Base-by-base conservation (phyloP, 176 grass and related monocot species). In the Avena atlantica region DNA sequence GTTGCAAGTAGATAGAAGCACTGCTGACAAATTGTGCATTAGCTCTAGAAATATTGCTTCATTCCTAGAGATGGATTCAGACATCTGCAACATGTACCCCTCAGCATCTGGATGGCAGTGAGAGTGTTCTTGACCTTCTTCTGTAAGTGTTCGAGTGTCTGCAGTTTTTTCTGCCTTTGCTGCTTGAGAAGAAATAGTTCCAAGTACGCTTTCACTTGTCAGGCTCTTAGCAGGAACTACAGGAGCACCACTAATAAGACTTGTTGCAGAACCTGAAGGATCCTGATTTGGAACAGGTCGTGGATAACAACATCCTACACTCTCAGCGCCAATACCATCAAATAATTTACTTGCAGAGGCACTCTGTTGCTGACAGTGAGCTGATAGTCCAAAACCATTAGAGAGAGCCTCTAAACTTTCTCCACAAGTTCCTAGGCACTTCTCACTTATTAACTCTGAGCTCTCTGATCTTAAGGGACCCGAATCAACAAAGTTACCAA, bases 11-110 rank as follows among this genome's bases (percentile, higher is more conserved):
- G 87, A 91, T 52, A 89, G 50, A 81, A 96, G 91, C 76, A 40
- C 53, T 74, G 65, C 83, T 8, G 87, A 91, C 21, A 93, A 85
- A 84, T 88, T 85, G 74, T 96, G 87, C 85, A 96, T 83, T 71
- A 86, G 80, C 72, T 88, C 90, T 52, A 93, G 56, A 78, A 93
- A 68, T 53, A 73, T 60, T 55, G 59, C 68, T 62, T 29, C 74
- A 25, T 59, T 75, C 20, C 53, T 89, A 69, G 59, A 84, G 58
- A 68, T 76, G 12, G 84, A 74, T 21, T 81, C 76, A 9, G 87
- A 83, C 27, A 61, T 75, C 70, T 86, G 76, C 76, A 76, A 79
- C 74, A 64, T 84, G 16, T 75, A 80, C 42, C n/a, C 76, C 80
- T 42, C 68, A 49, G 47, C 29, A 81, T 55, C 49, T 63, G 66